Conservation (phyloP, 306 rosid genomes). For the Cucurbita ficifolia region DNA sequence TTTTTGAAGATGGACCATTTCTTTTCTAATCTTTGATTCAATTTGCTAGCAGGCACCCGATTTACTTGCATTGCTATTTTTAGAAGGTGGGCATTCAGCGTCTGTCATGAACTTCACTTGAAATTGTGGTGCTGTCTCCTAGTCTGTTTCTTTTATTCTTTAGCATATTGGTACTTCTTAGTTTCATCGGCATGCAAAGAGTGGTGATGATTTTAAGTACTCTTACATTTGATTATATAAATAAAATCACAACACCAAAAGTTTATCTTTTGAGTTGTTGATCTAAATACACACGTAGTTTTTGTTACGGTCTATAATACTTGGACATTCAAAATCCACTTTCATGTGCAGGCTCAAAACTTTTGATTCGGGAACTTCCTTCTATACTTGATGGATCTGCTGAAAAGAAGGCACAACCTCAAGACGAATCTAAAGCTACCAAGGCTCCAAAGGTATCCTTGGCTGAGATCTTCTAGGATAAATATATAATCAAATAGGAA, state of each 20-base stretch:
- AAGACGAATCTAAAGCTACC: conserved; percentile 62
- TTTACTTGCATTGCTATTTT: conserved; percentile 60
- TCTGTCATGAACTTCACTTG: conserved; percentile 1
- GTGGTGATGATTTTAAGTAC: background rate
- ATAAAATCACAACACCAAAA: background rate
- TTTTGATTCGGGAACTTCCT: conserved; percentile 62
- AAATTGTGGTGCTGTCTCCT: background rate
- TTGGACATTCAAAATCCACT: background rate
- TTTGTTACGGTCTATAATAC: background rate
- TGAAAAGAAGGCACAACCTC: conserved; percentile 43
- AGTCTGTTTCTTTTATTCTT: background rate
- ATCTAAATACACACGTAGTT: background rate
- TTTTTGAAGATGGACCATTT: background rate
- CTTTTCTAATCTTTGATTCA: conserved; percentile 18
- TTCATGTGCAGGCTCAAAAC: conserved; percentile 43
- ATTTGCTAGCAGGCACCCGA: conserved; percentile 67
- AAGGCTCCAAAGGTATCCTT: conserved; percentile 71
- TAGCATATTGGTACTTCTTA: background rate
- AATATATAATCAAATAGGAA: background rate
- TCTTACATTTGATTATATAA: background rate
- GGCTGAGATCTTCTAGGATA: background rate
- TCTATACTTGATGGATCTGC: conserved; percentile 83
- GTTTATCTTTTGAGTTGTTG: background rate
- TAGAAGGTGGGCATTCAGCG: conserved; percentile 29
- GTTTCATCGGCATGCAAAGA: background rate